Evolutionary conservation across 805 yeast genomes (phyloP), one percentile per base, ranked within the genome.

Genomic region (Kurtzmaniella cleridarum): DNA sequence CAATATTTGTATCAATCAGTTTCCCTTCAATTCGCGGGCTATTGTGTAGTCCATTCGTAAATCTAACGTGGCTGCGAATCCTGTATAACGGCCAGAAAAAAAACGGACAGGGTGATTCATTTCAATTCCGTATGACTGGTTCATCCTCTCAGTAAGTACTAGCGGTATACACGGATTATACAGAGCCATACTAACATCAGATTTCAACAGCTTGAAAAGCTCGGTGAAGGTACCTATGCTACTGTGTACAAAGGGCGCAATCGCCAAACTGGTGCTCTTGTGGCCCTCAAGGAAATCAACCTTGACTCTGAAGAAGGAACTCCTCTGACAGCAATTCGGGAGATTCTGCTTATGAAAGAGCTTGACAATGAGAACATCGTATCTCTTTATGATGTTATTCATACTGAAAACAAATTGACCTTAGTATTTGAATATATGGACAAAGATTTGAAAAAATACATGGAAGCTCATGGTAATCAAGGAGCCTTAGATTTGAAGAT

Each of bases 281-380:
- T 93, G 14, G 98, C 98, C 0, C 70, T 93, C 53, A 93, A 93
- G 59, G 98, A 93, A 60, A 93, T 93, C 64, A 85, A 84, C 53
- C 71, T 91, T 44, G 98, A 93, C 57, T 83, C 95, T 37, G 98
- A 93, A 56, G 97, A 93, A 65, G 98, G 98, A 29, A 95, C 98
- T 1, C 98, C 98, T 6, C 88, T 96, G 4, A 93, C 98, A 1
- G 98, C 98, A 2, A 91, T 91, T 53, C 76, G 98, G 47, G 98
- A 91, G 62, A 91, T 91, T 45, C 90, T 97, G 4, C 69, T 91
- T 41, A 84, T 91, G 88, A 91, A 91, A 63, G 98, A 91, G 63
- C 73, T 91, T 43, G 87, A 86, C 57, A 95, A 90, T 59, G 95
- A 86, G 48, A 91, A 91, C 60, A 88, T 91, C 46, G 95, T 91